Evolutionary conservation across 768 basidiomycete species (phyloP), one percentile per base, ranked within the genome.

Genomic region (Dioszegia hungarica): DNA sequence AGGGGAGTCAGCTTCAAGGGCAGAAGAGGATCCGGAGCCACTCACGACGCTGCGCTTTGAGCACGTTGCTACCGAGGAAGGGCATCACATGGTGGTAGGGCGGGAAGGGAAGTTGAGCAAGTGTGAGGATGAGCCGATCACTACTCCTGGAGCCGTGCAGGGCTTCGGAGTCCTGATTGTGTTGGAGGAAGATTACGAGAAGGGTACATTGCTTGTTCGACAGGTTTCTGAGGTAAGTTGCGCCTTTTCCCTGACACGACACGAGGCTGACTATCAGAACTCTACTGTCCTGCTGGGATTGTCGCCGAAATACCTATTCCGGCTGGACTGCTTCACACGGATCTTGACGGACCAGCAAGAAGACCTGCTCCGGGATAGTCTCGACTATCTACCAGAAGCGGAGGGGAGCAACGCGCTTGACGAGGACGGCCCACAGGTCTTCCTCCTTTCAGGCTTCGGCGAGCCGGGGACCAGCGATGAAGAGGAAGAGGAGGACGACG

Each of bases 51-150:
- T 84, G 59, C 78, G 85, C n/a, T 88, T 86, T 60, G 79, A 85
- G 66, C 84, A 88, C 68, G 74, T 79, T 10, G 76, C 83, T 53
- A 83, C 85, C 49, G 83, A 81, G 15, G 76, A 87, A 63, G 87
- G 88, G 0, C 80, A 87, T 62, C 85, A 88, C 73, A 78, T 87
- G 27, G 79, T 90, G 0, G 74, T 84, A 4, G 88, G 88, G 0
- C 73, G 85, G 14, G 87, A 88, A 67, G 88, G 87, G 0, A 78
- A 80, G 27, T 66, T 89, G 20, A 74, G 80, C 41, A 79, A 78
- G 54, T 90, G 88, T 63, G 88, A 90, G 71, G 88, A 90, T 67
- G 88, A 90, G 85, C 89, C 89, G 0, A 91, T 91, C 45, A 83
- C 85, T 0, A 84, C 85, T 0, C 89, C 88, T 12, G 89, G 89